Percentiles rank a stretch among this genome's conserved stretches.
Conservation (phyloP, 2,329 filamentous ascomycete species). For the Cercospora sp. region DNA sequence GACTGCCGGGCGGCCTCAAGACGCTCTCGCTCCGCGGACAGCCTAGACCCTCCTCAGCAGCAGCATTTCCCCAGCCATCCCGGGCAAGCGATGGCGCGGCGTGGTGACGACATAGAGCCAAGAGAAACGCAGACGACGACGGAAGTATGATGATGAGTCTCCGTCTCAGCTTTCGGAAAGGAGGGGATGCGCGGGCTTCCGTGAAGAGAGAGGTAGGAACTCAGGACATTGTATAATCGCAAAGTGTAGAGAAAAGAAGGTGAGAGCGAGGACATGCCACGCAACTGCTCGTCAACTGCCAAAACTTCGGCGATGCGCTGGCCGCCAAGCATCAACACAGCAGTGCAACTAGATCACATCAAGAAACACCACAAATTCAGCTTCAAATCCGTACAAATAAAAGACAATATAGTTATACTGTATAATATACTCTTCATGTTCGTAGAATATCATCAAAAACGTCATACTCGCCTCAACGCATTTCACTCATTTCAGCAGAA, state of each 20-base stretch:
- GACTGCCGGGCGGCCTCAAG: not conserved
- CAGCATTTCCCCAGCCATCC: not conserved
- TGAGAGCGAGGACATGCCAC: not conserved
- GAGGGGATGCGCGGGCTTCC: not conserved
- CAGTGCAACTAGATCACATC: no score
- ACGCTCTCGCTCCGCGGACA: not conserved
- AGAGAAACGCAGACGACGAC: not conserved
- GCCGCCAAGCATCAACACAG: not conserved
- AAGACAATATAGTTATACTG: slow-evolving; percentile 6
- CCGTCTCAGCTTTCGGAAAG: not conserved
- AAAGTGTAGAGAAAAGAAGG: not conserved
- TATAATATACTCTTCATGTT: slow-evolving; percentile 8
- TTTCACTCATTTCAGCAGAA: slow-evolving; percentile 1
- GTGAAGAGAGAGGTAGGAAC: no score
- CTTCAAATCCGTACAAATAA: not conserved
- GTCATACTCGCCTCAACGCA: slow-evolving; percentile 9
- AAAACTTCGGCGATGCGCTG: not conserved
- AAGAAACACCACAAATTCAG: not conserved
- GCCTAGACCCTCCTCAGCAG: not conserved
- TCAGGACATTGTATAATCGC: not conserved
- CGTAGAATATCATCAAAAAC: slow-evolving; percentile 8
- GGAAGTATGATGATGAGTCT: not conserved
- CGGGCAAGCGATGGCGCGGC: not conserved
- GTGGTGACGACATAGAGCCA: not conserved
- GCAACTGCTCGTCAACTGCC: not conserved